Base-by-base conservation (phyloP, 805 yeast genomes). In the Wickerhamomyces subpelliculosus region DNA sequence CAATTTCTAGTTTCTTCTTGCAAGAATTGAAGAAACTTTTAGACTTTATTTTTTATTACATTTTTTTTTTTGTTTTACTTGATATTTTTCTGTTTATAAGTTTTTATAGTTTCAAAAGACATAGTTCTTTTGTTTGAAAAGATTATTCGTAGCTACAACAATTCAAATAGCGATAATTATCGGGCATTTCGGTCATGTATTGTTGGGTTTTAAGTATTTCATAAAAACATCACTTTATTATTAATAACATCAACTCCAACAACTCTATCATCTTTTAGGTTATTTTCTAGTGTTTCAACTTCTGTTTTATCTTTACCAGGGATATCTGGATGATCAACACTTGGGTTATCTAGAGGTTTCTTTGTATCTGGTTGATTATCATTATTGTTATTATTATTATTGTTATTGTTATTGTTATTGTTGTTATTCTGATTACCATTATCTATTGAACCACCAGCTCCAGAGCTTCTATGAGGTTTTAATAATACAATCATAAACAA, bases 401-500 rank as follows among this genome's bases (percentile, higher is more conserved):
- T n/a, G n/a, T n/a, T n/a, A n/a, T n/a, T n/a, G n/a, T n/a, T n/a
- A n/a, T n/a, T n/a, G n/a, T n/a, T n/a, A n/a, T n/a, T n/a, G n/a
- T n/a, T n/a, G n/a, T n/a, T n/a, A n/a, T n/a, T n/a, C n/a, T n/a
- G n/a, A n/a, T n/a, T n/a, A n/a, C n/a, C n/a, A n/a, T n/a, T n/a
- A n/a, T n/a, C n/a, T n/a, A n/a, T n/a, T n/a, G n/a, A n/a, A n/a
- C n/a, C n/a, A n/a, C n/a, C n/a, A n/a, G n/a, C 32, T 59, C 60
- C 37, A 51, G 31, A 19, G 6, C 14, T 12, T 18, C 40, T 38
- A 43, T 55, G 63, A 0, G 89, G 89, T 50, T 79, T 83, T 42
- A 85, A 70, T 46, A 88, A 61, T 4, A 89, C 75, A 13, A 87
- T 56, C 46, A 88, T 72, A 32, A 88, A 64, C 38, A 87, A 64